phyloP scores from a whole-genome alignment of 2,329 filamentous ascomycete species.

The Fusarium compactum region DNA sequence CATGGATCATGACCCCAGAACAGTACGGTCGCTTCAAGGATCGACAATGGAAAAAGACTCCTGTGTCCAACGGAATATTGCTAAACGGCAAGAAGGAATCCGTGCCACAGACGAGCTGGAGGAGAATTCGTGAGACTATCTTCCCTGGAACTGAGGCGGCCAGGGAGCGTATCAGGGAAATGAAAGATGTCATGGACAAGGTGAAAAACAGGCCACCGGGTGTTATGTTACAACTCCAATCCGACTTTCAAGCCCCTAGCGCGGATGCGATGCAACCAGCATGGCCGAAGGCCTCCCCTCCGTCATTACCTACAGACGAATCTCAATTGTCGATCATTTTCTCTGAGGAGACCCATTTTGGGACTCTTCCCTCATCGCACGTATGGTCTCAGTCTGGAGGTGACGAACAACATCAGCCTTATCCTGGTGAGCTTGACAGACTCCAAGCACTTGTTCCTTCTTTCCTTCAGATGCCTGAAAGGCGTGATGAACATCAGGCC shows the following conservation, averaged over 20 bases:
- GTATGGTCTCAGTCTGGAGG: not conserved
- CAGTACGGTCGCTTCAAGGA: not conserved
- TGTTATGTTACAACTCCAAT: not conserved
- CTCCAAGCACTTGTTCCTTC: too few relatives aligned
- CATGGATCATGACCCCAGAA: not conserved
- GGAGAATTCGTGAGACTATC: slow-evolving; percentile 16
- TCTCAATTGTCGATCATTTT: not conserved
- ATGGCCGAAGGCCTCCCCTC: not conserved
- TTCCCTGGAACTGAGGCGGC: not conserved
- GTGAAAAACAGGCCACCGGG: not conserved
- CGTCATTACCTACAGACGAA: not conserved
- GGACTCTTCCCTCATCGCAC: not conserved
- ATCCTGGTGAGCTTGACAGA: too few relatives aligned
- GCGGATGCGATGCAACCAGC: not conserved
- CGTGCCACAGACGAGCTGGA: slow-evolving; percentile 4
- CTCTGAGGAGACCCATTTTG: not conserved
- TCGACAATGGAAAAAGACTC: slow-evolving; percentile 3
- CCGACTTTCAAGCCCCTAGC: not conserved
- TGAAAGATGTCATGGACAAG: not conserved
- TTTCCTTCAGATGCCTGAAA: too few relatives aligned
- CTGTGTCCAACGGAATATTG: not conserved
- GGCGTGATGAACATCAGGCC: too few relatives aligned
- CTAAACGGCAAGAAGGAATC: not conserved
- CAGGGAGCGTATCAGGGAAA: too few relatives aligned
- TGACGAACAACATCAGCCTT: not conserved